phyloP scores from a whole-genome alignment of 306 rosid species.

The Luffa acutangula region DNA sequence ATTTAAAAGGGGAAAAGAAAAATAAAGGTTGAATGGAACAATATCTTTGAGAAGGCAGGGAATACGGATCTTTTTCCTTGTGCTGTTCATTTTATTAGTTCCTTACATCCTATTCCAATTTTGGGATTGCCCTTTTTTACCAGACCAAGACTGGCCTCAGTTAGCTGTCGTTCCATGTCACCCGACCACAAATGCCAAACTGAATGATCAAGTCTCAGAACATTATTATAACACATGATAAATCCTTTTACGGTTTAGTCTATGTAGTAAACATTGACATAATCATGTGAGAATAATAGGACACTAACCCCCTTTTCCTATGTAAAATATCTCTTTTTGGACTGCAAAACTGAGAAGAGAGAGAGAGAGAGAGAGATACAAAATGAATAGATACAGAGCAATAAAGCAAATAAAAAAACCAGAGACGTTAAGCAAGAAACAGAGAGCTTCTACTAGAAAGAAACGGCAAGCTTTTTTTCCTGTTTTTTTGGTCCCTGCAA shows the following conservation, averaged over 20 bases:
- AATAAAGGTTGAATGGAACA: conserved; percentile 65
- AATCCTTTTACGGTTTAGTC: background rate
- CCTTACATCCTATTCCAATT: conserved; percentile 6
- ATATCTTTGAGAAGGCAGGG: conserved; percentile 80
- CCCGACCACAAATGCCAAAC: background rate
- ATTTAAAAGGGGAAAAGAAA: conserved; percentile 13
- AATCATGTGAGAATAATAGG: conserved; percentile 4
- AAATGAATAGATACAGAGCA: background rate
- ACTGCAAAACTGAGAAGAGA: background rate
- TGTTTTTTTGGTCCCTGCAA: background rate
- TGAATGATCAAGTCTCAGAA: background rate
- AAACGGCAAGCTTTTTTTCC: background rate
- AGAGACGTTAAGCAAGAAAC: background rate
- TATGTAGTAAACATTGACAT: background rate
- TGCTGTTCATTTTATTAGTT: conserved; percentile 12
- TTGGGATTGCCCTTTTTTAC: conserved; percentile 38
- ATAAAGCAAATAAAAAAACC: background rate
- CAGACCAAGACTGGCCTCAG: background rate
- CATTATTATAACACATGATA: background rate
- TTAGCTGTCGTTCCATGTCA: background rate
- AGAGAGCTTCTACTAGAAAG: background rate
- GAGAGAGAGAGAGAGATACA: background rate
- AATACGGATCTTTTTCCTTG: conserved; percentile 32
- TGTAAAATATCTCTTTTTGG: conserved; percentile 2
- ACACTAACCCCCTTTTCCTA: background rate